phyloP scores from a whole-genome alignment of 2,329 filamentous ascomycete species.

The Talaromyces pinophilus region DNA sequence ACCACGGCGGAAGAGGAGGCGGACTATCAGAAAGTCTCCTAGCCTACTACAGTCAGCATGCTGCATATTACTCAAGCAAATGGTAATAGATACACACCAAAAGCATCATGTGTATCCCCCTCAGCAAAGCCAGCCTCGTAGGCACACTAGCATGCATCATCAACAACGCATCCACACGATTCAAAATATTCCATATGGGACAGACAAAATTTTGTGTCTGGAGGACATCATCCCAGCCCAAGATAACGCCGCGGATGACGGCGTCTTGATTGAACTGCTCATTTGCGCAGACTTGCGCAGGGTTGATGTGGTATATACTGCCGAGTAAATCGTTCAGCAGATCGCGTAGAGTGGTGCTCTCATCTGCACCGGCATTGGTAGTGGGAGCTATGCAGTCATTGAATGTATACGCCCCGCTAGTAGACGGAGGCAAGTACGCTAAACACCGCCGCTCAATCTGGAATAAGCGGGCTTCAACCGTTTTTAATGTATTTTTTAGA shows the following conservation, averaged over 20 bases:
- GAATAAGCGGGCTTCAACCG: background rate
- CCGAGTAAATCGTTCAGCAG: constrained; percentile 2
- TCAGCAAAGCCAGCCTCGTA: background rate
- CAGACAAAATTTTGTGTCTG: background rate
- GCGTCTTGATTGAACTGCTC: constrained; percentile 4
- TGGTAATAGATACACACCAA: background rate
- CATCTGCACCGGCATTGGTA: background rate
- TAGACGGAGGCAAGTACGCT: background rate
- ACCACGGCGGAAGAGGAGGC: constrained; percentile 7
- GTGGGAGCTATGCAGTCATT: background rate
- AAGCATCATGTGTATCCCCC: constrained; percentile 7
- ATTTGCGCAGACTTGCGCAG: background rate
- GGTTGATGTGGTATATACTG: constrained; percentile 1
- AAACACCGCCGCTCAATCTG: constrained; percentile 7
- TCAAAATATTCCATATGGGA: constrained; percentile 12
- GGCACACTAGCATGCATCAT: constrained; percentile 5
- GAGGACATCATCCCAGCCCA: constrained; percentile 1
- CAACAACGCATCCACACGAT: constrained; percentile 1
- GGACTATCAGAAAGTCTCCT: constrained; percentile 4
- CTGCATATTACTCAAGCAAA: background rate
- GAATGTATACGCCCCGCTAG: background rate
- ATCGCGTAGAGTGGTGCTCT: constrained; percentile 5
- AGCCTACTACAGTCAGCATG: background rate
- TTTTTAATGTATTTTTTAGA: background rate
- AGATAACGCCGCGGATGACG: background rate